Conservation (phyloP, 306 rosid species). For the Coriaria nepalensis region DNA sequence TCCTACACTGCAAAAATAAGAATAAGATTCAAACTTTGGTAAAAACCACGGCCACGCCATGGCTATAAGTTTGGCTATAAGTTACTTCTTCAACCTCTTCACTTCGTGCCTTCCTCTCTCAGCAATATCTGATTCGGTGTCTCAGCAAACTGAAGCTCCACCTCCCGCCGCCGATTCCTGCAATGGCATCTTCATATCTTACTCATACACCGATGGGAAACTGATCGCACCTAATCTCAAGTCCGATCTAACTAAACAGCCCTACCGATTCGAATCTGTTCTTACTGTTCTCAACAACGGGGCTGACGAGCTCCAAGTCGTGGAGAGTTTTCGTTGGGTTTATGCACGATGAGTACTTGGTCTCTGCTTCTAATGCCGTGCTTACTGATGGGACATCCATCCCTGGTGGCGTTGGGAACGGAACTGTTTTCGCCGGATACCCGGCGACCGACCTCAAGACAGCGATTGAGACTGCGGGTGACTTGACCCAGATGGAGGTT, state of each 20-base stretch:
- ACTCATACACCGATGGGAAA: conserved; percentile 32
- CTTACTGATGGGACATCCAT: conserved; percentile 40
- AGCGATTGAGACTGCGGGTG: conserved; percentile 87
- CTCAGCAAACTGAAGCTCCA: conserved; percentile 22
- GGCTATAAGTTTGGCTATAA: conserved; percentile 10
- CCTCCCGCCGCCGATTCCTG: conserved; percentile 32
- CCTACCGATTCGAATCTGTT: conserved; percentile 66
- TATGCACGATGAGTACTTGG: conserved; percentile 49
- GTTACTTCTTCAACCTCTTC: conserved; percentile 11
- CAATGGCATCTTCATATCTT: conserved; percentile 58
- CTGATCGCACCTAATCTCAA: conserved; percentile 37
- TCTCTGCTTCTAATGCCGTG: conserved; percentile 59
- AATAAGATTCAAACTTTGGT: conserved; percentile 7
- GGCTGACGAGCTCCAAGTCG: conserved; percentile 51
- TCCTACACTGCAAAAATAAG: no score
- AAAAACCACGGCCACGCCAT: conserved; percentile 4
- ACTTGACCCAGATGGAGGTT: conserved; percentile 65
- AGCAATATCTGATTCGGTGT: conserved; percentile 14
- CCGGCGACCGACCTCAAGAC: conserved; percentile 82
- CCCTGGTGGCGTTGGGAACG: conserved; percentile 64
- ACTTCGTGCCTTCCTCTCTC: conserved; percentile 7
- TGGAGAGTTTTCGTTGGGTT: conserved; percentile 81
- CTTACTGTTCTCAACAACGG: conserved; percentile 74
- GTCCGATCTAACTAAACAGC: conserved; percentile 28
- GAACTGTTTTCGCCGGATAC: conserved; percentile 62